These are phyloP conservation scores for Trichoderma cornu-damae DNA, from an alignment of 2,329 filamentous ascomycete genomes.

Conservation along the genomic window DNA sequence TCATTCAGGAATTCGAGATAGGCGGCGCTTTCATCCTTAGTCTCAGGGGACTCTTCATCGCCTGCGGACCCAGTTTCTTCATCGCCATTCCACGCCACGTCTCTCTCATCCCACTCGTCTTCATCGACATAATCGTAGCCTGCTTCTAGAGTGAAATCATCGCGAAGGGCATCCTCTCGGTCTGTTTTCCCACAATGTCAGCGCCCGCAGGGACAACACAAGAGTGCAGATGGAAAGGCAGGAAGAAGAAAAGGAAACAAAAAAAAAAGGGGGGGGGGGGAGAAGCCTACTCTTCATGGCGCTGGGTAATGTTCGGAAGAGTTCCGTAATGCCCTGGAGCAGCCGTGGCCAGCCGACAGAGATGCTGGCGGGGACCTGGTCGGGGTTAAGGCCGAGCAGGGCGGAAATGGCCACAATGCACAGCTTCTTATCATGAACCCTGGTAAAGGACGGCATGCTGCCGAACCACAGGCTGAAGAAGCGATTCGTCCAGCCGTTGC, in stretches of 20 bases:
- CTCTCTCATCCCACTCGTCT: conserved; percentile 78
- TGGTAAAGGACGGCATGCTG: conserved; percentile 85
- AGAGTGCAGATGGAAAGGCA: neutral
- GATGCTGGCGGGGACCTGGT: conserved; percentile 85
- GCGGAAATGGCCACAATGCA: conserved; percentile 91
- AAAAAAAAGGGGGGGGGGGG: neutral
- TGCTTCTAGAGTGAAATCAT: conserved; percentile 71
- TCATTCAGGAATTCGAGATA: conserved; percentile 96
- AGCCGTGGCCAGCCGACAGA: conserved; percentile 93
- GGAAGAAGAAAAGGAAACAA: neutral
- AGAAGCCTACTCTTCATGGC: conserved; percentile 71
- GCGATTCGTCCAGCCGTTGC: conserved; percentile 92
- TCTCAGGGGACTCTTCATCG: conserved; percentile 59
- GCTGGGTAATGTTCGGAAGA: conserved; percentile 86
- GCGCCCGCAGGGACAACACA: conserved; percentile 5
- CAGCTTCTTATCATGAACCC: conserved; percentile 98
- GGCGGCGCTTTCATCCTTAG: conserved; percentile 84
- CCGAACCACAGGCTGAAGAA: conserved; percentile 99
- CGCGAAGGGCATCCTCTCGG: conserved; percentile 85
- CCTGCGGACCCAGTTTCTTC: conserved; percentile 58
- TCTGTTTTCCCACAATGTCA: conserved; percentile 44
- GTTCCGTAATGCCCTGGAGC: conserved; percentile 76
- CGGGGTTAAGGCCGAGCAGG: conserved; percentile 70
- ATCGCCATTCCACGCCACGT: conserved; percentile 73
- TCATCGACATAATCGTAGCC: conserved; percentile 63